Evolutionary conservation across 1,284 basidiomycete species (phyloP).

Genomic region (Puccinia triticina): DNA sequence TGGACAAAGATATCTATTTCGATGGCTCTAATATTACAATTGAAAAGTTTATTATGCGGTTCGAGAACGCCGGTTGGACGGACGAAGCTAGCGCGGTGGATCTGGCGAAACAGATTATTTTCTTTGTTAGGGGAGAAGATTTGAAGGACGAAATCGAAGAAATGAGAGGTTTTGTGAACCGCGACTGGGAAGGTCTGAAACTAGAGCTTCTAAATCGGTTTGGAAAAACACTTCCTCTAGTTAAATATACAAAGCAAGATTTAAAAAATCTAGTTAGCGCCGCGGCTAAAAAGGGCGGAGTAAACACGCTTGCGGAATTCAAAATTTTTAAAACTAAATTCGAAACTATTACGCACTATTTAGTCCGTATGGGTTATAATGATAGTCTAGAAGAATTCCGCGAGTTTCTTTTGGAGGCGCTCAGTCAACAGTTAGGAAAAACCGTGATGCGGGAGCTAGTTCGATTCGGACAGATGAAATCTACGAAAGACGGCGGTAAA

Average conservation of each 20-base stretch:
- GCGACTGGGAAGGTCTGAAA: background rate
- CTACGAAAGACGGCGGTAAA: no score
- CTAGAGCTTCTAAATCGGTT: background rate
- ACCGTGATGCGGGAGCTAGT: background rate
- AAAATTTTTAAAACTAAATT: background rate
- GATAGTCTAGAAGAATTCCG: background rate
- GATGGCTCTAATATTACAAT: background rate
- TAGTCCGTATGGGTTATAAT: background rate
- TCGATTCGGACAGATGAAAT: background rate
- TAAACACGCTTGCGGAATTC: background rate
- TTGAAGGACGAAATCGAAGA: constrained; percentile 1
- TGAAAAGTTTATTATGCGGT: background rate
- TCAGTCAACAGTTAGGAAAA: background rate
- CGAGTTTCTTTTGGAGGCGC: background rate
- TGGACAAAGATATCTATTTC: background rate
- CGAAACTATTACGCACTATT: background rate
- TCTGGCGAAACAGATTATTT: background rate
- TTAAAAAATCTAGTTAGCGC: background rate
- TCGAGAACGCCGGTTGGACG: background rate
- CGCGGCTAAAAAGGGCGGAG: background rate
- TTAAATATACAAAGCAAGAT: no score
- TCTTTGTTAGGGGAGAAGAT: background rate
- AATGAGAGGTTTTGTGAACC: background rate
- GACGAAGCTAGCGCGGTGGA: background rate
- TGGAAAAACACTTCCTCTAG: background rate